Conservation (phyloP, 305 asterid genomes). For the Solanum hybrid region DNA sequence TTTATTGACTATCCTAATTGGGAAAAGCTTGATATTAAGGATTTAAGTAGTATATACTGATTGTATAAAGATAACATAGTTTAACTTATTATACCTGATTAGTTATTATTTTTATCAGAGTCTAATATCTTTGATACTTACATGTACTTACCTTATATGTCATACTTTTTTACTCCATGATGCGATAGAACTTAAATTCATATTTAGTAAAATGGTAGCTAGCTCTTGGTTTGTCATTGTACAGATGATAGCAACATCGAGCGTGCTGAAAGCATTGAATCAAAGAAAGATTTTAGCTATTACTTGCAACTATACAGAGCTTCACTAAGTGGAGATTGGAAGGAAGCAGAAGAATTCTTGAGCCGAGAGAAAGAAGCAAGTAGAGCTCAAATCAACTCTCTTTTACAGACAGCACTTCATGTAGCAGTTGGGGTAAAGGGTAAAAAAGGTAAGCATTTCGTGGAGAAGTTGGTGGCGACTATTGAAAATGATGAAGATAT, state of each 20-base stretch:
- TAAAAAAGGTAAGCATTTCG: background rate
- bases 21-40: too few species aligned
- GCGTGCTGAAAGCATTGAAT: background rate
- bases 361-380: background rate
- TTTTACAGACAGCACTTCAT: background rate
- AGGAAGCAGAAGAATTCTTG: background rate
- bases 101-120: background rate
- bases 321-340: background rate
- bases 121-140: background rate
- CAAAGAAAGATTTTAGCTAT: background rate
- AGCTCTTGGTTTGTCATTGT: background rate
- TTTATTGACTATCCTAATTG: too few species aligned
- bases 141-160: background rate
- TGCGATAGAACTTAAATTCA: background rate
- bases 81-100: background rate
- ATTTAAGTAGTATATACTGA: too few species aligned
- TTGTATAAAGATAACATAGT: too few species aligned
- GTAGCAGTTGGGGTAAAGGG: background rate
- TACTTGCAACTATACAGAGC: background rate
- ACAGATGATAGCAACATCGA: background rate
- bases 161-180: background rate
- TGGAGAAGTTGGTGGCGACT: background rate
- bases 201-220: background rate
- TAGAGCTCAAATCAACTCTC: background rate
- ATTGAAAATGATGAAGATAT: rapidly evolving